A percentile compares a stretch with the other conserved stretches of the same genome.
Evolutionary conservation across 768 basidiomycete species (phyloP).

Genomic region (Boletus rubropictus): DNA sequence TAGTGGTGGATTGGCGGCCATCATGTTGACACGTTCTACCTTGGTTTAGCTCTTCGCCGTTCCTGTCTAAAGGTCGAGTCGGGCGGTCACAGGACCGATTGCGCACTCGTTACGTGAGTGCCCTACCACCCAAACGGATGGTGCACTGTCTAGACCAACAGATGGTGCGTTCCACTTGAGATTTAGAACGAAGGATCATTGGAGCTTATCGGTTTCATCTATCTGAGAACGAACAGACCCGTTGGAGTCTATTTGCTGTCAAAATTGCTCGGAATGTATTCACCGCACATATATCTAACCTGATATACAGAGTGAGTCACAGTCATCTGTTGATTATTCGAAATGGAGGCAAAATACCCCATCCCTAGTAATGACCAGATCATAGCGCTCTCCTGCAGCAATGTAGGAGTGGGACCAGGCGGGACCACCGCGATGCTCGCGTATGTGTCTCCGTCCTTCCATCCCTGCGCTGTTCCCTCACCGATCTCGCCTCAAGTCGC

Average conservation of each 20-base stretch:
- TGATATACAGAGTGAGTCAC: conserved; percentile 14
- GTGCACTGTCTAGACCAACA: conserved; percentile 10
- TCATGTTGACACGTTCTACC: conserved; percentile 18
- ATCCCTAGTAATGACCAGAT: conserved; percentile 40
- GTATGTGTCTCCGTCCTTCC: conserved; percentile 39
- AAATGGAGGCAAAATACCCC: conserved; percentile 32
- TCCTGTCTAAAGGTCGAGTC: conserved; percentile 12
- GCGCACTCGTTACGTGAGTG: conserved; percentile 19
- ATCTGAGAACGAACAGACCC: conserved; percentile 17
- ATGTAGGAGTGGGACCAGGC: conserved; percentile 76
- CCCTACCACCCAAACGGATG: conserved; percentile 11
- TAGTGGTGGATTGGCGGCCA: conserved; percentile 18
- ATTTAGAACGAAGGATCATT: conserved; percentile 18
- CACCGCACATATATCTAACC: conserved; percentile 23
- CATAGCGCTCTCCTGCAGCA: conserved; percentile 56
- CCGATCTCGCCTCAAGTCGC: conserved; percentile 31
- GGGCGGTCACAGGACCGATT: conserved; percentile 11
- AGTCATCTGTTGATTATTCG: conserved; percentile 10
- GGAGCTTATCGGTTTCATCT: conserved; percentile 24
- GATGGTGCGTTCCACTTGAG: conserved; percentile 9
- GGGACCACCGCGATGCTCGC: conserved; percentile 80
- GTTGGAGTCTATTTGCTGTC: conserved; percentile 14
- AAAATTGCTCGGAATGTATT: conserved; percentile 7
- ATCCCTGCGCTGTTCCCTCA: conserved; percentile 8
- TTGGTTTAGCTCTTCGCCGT: conserved; percentile 18